These are phyloP conservation scores for Solanum hybrid DNA, from an alignment of 305 asterid genomes.

Conservation along the genomic window DNA sequence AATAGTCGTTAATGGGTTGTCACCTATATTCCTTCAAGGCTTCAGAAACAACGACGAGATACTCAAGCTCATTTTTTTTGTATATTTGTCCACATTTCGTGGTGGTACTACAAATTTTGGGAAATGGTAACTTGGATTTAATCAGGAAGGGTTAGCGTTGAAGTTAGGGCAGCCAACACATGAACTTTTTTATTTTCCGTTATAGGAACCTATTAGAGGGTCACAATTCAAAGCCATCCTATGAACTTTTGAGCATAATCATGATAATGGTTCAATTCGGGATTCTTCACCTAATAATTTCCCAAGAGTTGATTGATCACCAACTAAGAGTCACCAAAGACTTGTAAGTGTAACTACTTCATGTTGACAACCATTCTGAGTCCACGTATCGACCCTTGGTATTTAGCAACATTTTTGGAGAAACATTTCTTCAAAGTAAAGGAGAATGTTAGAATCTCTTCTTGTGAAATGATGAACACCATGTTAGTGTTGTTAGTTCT, in stretches of 20 bases:
- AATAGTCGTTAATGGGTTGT: background rate
- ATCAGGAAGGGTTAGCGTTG: background rate
- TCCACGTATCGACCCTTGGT: background rate
- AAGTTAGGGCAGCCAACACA: background rate
- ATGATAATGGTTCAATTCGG: background rate
- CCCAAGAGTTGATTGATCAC: background rate
- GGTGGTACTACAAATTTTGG: background rate
- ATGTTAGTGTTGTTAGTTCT: background rate
- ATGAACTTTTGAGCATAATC: background rate
- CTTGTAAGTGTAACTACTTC: background rate
- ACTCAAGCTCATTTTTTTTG: background rate
- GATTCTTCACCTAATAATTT: background rate
- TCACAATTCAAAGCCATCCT: background rate
- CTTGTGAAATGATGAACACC: background rate
- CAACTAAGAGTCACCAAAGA: background rate
- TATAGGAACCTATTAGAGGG: background rate
- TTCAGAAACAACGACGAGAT: background rate
- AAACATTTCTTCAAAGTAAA: background rate
- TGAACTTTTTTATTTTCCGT: no score
- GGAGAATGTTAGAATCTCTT: background rate
- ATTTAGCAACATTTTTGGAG: background rate
- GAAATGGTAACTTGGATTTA: background rate
- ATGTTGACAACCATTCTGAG: background rate
- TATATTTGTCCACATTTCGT: background rate
- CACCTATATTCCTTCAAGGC: background rate